These are phyloP conservation scores for Diaporthe destruens DNA, from an alignment of 2,329 filamentous ascomycete genomes.

Conservation along the genomic window DNA sequence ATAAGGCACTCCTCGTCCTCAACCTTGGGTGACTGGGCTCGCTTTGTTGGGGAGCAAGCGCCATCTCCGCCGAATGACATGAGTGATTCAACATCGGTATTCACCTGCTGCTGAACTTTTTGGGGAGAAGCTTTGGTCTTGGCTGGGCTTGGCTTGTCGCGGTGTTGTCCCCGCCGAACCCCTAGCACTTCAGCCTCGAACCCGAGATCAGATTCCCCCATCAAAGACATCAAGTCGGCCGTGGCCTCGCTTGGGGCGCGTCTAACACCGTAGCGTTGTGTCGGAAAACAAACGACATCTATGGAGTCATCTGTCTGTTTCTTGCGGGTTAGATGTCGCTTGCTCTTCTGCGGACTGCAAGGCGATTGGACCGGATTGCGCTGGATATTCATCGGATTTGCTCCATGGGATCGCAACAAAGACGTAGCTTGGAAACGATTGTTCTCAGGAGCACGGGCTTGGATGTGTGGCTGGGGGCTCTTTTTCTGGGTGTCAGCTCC, in stretches of 20 bases:
- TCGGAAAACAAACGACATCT: fast-evolving
- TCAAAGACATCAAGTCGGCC: neutral
- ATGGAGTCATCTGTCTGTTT: fast-evolving
- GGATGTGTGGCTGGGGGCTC: neutral
- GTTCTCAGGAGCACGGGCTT: neutral
- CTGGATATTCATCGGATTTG: neutral
- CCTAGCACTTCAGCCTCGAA: slow-evolving; percentile 30
- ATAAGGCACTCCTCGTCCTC: slow-evolving; percentile 13
- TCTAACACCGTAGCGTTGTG: neutral
- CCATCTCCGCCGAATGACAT: slow-evolving; percentile 6
- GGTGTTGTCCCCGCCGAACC: neutral
- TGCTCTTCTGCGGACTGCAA: neutral
- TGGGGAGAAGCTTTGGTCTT: neutral
- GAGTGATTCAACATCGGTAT: neutral
- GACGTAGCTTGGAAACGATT: neutral
- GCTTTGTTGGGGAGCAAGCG: neutral
- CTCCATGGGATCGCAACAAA: too few relatives aligned
- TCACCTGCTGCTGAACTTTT: too few relatives aligned
- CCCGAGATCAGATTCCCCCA: slow-evolving; percentile 27
- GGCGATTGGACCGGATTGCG: neutral
- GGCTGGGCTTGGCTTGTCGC: neutral
- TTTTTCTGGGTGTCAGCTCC: neutral
- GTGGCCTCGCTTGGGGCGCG: neutral
- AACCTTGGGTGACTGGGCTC: neutral
- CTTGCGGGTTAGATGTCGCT: neutral